These are phyloP conservation scores for Rhizophagus clarus DNA, from an alignment of 192 early-diverging fungal species.

Conservation along the genomic window DNA sequence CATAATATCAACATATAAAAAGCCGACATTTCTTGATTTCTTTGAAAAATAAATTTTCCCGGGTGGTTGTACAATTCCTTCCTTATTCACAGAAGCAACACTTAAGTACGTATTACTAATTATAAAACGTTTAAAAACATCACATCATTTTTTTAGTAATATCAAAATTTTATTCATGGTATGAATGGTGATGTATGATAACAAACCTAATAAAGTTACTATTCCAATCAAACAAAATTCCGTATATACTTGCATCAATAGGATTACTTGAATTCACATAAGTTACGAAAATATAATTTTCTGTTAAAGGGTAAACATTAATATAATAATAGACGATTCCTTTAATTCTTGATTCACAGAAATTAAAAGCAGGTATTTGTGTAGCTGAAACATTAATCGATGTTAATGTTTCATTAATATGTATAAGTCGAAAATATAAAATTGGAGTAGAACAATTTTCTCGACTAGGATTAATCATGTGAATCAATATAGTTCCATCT, in stretches of 20 bases:
- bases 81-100: background rate
- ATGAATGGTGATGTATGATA: no score
- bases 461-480: background rate
- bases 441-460: background rate
- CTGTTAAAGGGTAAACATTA: background rate
- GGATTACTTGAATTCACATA: background rate
- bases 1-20: background rate
- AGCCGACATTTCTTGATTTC: background rate
- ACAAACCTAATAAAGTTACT: background rate
- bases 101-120: background rate
- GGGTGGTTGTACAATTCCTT: background rate
- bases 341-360: background rate
- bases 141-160: background rate
- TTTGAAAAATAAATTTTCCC: background rate
- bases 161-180: no score
- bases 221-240: background rate
- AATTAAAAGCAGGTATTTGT: background rate
- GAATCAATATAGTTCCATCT: background rate
- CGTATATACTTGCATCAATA: background rate
- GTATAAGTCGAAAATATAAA: background rate
- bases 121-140: background rate
- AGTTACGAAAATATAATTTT: background rate
- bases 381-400: background rate
- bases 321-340: background rate
- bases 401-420: background rate